A percentile compares a stretch with the other conserved stretches of the same genome.
These are phyloP conservation scores for Garcia nutans DNA, from an alignment of 345 rosid species.

Conservation along the genomic window DNA sequence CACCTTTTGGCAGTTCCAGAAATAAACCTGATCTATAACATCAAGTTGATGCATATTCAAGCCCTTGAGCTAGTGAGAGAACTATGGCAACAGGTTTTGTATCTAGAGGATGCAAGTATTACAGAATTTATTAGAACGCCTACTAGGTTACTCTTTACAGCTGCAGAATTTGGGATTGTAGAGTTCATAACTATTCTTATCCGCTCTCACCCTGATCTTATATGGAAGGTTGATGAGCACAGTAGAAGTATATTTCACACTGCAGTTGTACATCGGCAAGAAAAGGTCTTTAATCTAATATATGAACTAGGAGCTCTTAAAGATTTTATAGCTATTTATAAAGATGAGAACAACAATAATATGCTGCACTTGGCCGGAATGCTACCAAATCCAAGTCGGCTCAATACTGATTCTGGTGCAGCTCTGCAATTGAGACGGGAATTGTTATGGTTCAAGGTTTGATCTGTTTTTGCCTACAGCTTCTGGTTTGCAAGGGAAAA, in stretches of 20 bases:
- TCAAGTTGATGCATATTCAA: conserved; percentile 28
- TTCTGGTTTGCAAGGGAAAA: neutral
- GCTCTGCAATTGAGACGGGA: conserved; percentile 26
- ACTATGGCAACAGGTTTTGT: conserved; percentile 31
- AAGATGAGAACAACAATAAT: neutral
- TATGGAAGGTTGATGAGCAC: conserved; percentile 15
- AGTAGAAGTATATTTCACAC: conserved; percentile 27
- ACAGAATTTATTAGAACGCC: conserved; percentile 29
- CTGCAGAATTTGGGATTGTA: conserved; percentile 21
- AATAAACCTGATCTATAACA: conserved; percentile 12
- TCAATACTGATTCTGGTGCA: conserved; percentile 19
- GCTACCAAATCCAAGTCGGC: neutral
- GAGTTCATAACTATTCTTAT: conserved; percentile 14
- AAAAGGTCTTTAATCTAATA: conserved; percentile 21
- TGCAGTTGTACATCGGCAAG: conserved; percentile 25
- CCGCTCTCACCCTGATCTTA: conserved; percentile 15
- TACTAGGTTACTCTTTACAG: conserved; percentile 32
- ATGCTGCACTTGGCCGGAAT: conserved; percentile 28
- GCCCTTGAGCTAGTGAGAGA: conserved; percentile 35
- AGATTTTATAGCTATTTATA: conserved; percentile 6
- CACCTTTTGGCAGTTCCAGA: conserved; percentile 37
- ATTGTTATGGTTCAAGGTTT: conserved; percentile 24
- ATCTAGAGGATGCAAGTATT: conserved; percentile 31
- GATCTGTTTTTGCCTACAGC: neutral
- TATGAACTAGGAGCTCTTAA: conserved; percentile 19